Evolutionary conservation across 495 filamentous ascomycete species (phyloP).

Genomic region (Amphirosellinia nigrospora): DNA sequence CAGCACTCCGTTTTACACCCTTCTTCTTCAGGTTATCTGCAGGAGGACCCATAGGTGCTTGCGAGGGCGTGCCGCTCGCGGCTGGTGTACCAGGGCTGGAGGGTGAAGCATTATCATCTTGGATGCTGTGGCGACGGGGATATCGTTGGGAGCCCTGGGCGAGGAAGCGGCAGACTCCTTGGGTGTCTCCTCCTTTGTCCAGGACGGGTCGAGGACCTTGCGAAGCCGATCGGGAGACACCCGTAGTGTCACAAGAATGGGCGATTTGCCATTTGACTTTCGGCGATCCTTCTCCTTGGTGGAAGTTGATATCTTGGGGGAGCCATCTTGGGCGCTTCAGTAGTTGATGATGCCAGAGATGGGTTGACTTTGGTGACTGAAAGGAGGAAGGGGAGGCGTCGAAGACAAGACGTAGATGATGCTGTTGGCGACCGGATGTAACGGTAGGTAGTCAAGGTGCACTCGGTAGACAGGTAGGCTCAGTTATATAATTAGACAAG

Average conservation of each 20-base stretch:
- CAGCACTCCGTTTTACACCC: constrained; percentile 57
- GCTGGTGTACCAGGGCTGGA: constrained; percentile 55
- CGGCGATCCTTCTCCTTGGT: constrained; percentile 58
- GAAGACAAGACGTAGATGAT: constrained; percentile 26
- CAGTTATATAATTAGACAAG: constrained; percentile 37
- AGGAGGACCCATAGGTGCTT: constrained; percentile 57
- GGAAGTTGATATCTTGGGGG: constrained; percentile 47
- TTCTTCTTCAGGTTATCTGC: constrained; percentile 66
- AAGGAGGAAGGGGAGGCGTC: constrained; percentile 20
- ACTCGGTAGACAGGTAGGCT: constrained; percentile 22
- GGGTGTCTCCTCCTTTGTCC: constrained; percentile 50
- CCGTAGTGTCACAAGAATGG: constrained; percentile 46
- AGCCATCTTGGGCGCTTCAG: constrained; percentile 45
- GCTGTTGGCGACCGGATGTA: constrained; percentile 14
- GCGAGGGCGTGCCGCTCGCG: constrained; percentile 49
- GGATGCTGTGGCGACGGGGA: constrained; percentile 33
- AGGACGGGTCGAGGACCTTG: constrained; percentile 51
- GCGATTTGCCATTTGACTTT: constrained; percentile 44
- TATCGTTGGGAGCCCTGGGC: constrained; percentile 30
- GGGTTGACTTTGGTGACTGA: not conserved
- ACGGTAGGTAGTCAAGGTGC: constrained; percentile 7
- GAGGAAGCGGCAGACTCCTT: constrained; percentile 36
- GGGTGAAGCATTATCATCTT: constrained; percentile 54
- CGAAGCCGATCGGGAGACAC: constrained; percentile 48
- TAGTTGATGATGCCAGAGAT: constrained; percentile 26